Evolutionary conservation across 371 early-diverging fungal species (phyloP).

Genomic region (Actinomortierella wolfii): DNA sequence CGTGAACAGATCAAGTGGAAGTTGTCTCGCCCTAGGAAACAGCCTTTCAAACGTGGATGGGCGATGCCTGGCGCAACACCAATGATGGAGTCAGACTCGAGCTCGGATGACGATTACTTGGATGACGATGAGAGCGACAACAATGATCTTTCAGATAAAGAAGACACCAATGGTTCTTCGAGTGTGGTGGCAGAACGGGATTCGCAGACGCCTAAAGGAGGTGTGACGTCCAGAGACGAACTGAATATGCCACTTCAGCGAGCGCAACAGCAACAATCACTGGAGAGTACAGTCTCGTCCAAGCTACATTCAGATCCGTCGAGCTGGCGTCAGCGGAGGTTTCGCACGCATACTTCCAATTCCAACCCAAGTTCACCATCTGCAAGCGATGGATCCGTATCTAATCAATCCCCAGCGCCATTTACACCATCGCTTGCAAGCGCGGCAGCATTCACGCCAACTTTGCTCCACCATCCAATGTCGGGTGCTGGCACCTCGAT

Average conservation of each 20-base stretch:
- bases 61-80: conserved; percentile 20
- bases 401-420: conserved; percentile 22
- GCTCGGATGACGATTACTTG: conserved; percentile 19
- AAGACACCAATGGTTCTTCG: no score
- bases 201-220: no score
- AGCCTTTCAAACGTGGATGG: conserved; percentile 26
- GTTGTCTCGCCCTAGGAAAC: conserved; percentile 14
- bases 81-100: conserved; percentile 27
- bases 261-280: no score
- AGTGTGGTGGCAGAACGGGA: no score
- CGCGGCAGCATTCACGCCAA: conserved; percentile 18
- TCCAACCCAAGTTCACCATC: conserved; percentile 28
- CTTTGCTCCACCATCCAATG: conserved; percentile 32
- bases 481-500: conserved; percentile 6
- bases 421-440: conserved; percentile 18
- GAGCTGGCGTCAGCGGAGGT: conserved; percentile 30
- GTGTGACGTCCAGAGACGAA: no score
- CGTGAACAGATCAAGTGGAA: conserved; percentile 36
- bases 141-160: conserved; percentile 14
- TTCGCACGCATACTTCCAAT: conserved; percentile 35
- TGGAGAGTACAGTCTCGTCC: no score
- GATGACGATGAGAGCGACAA: conserved; percentile 34
- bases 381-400: conserved; percentile 19
- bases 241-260: no score
- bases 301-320: conserved; percentile 19